Base-by-base conservation (phyloP, 352 stramenopile genomes). In the Paralagenidium karlingii region DNA sequence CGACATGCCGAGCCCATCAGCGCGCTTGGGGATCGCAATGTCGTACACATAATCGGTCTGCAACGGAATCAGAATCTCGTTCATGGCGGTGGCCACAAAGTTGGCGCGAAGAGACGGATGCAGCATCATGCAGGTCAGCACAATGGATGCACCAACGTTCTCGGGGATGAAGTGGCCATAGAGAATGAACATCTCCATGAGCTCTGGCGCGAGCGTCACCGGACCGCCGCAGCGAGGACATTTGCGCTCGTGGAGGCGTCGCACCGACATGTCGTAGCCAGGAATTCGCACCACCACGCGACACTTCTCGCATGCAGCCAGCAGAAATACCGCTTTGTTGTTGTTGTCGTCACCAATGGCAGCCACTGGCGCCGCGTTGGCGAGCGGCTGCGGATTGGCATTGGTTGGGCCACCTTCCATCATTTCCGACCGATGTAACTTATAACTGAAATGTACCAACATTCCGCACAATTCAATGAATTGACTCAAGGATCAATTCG, bases 141-240 rank as follows among this genome's bases (percentile, higher is more conserved):
- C 49, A 37, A 89, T 63, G 36, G 69, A 71, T 30, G 65, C 65
- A 3, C 60, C 75, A 31, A 79, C 67, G 18, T 55, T 45, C 51
- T 89, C 75, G n/a, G 71, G 44, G 29, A 89, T 69, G 45, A 83
- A 89, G 38, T 82, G 63, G 15, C 75, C 75, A 47, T 85, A 89
- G n/a, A 89, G 61, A 42, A 89, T 85, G 41, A 89, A 57, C 75
- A 89, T 84, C 43, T 89, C 75, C 71, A 89, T 81, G 40, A 81
- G 57, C 43, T 89, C 75, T 46, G 86, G 69, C 10, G 75, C 71
- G 12, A 89, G 50, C 49, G 63, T 64, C 30, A 89, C 47, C 40
- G 58, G 68, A 11, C 60, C 63, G 2, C 43, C 43, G 43, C 75
- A 89, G 36, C 68, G 73, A 22, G 68, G 54, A 45, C 75, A 89